A percentile compares a stretch with the other conserved stretches of the same genome.
phyloP scores from a whole-genome alignment of 2,329 filamentous ascomycete genomes.

The Capronia epimyces region DNA sequence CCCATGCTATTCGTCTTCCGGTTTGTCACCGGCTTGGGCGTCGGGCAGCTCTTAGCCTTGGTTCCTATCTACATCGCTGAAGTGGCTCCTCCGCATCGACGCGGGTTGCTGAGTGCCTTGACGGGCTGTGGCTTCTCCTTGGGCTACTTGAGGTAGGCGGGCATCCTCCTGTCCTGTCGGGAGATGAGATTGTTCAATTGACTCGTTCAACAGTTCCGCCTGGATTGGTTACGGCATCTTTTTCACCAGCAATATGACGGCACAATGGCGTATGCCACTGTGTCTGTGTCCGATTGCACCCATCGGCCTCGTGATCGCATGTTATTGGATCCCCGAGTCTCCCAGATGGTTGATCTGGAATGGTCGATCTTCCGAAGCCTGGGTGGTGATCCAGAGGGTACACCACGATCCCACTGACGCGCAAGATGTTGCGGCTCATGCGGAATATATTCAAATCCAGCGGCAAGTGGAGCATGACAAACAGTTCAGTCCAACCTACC shows the following conservation, averaged over 20 bases:
- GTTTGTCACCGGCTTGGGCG: constrained; percentile 20
- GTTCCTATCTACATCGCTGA: constrained; percentile 30
- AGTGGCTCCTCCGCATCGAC: constrained; percentile 40
- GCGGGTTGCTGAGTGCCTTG: constrained; percentile 32
- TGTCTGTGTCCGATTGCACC: neutral
- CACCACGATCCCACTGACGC: neutral
- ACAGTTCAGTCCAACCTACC: neutral
- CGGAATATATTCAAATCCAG: constrained; percentile 4
- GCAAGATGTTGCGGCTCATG: neutral
- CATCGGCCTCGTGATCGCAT: neutral
- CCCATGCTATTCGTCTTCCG: constrained; percentile 24
- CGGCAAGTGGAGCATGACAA: constrained; percentile 3
- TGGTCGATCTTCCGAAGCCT: neutral
- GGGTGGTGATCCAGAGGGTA: neutral
- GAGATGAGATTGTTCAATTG: neutral
- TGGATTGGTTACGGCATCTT: constrained; percentile 14
- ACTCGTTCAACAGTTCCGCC: constrained; percentile 1
- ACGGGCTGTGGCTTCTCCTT: constrained; percentile 6
- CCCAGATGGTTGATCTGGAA: neutral
- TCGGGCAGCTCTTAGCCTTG: constrained; percentile 22
- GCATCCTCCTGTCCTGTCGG: neutral
- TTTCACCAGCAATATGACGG: constrained; percentile 3
- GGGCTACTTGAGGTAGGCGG: constrained; percentile 12
- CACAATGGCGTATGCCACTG: constrained; percentile 11
- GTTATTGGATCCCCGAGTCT: neutral